These are phyloP conservation scores for Hygrophoropsis aurantiaca DNA, from an alignment of 768 basidiomycete species.

Conservation along the genomic window DNA sequence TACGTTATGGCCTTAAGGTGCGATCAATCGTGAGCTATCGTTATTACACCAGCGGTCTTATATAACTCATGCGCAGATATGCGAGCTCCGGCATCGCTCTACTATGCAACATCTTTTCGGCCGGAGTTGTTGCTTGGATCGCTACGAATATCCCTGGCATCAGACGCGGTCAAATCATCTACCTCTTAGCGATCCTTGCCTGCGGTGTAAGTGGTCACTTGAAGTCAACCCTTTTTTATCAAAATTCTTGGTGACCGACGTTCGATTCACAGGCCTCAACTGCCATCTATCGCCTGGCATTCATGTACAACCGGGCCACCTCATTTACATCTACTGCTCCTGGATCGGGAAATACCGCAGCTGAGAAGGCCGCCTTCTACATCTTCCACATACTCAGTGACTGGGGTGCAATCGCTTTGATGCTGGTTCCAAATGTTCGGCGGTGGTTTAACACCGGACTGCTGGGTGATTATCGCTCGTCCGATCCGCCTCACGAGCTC, in stretches of 20 bases:
- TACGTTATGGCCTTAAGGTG: constrained; percentile 17
- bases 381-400: constrained; percentile 46
- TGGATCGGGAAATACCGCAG: constrained; percentile 30
- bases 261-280: constrained; percentile 24
- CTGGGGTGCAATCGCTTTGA: constrained; percentile 32
- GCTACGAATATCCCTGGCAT: constrained; percentile 25
- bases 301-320: constrained; percentile 36
- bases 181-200: constrained; percentile 15
- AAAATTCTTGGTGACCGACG: not conserved
- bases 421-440: constrained; percentile 31
- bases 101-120: constrained; percentile 17
- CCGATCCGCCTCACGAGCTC: too few species aligned
- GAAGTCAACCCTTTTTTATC: not conserved
- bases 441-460: constrained; percentile 27
- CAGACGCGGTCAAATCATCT: constrained; percentile 18
- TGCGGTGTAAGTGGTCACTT: constrained; percentile 35
- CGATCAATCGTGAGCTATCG: constrained; percentile 17
- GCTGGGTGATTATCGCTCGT: constrained; percentile 22
- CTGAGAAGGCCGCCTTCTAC: constrained; percentile 42
- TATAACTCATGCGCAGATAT: constrained; percentile 22
- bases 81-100: constrained; percentile 27
- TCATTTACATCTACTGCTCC: constrained; percentile 32
- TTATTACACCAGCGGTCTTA: not conserved
- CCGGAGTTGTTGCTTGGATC: constrained; percentile 21
- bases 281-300: constrained; percentile 38